A percentile compares a stretch with the other conserved stretches of the same genome.
Evolutionary conservation across 2,329 filamentous ascomycete genomes (phyloP).

Genomic region (Acrodontium crateriforme): DNA sequence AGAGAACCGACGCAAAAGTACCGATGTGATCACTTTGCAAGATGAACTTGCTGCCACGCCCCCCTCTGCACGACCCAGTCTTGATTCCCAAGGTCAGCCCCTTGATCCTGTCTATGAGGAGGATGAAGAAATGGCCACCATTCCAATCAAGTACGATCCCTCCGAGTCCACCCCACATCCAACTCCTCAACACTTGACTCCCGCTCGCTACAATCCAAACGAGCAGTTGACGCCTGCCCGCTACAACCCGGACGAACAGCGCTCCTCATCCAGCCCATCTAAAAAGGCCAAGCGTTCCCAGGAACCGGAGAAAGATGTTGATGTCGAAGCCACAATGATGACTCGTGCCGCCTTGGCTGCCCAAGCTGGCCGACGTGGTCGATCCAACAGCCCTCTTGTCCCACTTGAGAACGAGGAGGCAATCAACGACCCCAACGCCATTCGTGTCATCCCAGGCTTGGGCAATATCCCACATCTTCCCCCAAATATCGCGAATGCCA

Average conservation of each 20-base stretch:
- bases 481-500: conserved; percentile 5
- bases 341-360: conserved; percentile 12
- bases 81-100: conserved; percentile 14
- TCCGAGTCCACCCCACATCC: conserved; percentile 16
- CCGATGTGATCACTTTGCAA: no score
- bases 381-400: conserved; percentile 12
- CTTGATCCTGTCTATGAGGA: conserved; percentile 23
- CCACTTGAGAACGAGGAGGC: no score
- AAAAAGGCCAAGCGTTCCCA: no score
- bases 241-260: conserved; percentile 14
- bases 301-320: no score
- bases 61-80: conserved; percentile 6
- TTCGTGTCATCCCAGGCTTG: conserved; percentile 11
- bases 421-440: conserved; percentile 7
- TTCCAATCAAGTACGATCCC: conserved; percentile 14
- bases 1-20: conserved; percentile 2
- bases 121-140: conserved; percentile 14
- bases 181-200: conserved; percentile 17
- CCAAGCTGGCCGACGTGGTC: conserved; percentile 7
- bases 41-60: conserved; percentile 9
- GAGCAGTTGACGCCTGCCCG: no score
- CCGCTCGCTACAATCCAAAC: conserved; percentile 12
- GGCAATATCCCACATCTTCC: conserved; percentile 11
- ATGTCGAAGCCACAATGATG: conserved; percentile 10
- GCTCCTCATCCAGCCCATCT: conserved; percentile 6